Evolutionary conservation across 1,284 basidiomycete genomes (phyloP).

Genomic region (Cryptococcus neoformans): DNA sequence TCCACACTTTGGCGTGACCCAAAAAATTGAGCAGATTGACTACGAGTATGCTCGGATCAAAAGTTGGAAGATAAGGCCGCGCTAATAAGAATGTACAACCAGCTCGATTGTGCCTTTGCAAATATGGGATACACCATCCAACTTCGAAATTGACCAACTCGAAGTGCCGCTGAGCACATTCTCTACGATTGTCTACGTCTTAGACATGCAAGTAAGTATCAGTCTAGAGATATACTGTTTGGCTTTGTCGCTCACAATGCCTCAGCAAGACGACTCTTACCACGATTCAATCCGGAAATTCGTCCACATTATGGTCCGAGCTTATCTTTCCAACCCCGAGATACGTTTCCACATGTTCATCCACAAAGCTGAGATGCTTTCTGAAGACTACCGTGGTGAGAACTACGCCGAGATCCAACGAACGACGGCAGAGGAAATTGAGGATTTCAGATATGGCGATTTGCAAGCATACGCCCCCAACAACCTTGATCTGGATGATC

Average conservation of each 20-base stretch:
- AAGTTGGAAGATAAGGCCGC: conserved; percentile 1
- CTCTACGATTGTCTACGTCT: conserved; percentile 85
- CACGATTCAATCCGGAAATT: conserved; percentile 70
- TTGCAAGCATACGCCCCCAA: conserved; percentile 37
- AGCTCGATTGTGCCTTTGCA: conserved; percentile 90
- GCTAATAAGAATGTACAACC: conserved; percentile 1
- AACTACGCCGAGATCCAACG: conserved; percentile 84
- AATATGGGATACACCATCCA: conserved; percentile 93
- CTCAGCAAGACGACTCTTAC: conserved; percentile 52
- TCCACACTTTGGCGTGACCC: conserved; percentile 86
- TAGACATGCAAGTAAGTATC: conserved; percentile 80
- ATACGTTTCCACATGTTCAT: conserved; percentile 91
- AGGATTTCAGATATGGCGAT: conserved; percentile 58
- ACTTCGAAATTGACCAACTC: conserved; percentile 71
- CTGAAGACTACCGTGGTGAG: conserved; percentile 89
- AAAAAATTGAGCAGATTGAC: conserved; percentile 66
- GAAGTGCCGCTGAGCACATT: conserved; percentile 70
- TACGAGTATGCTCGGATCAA: conserved; percentile 66
- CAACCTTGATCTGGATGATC: conserved; percentile 45
- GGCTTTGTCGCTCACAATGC: neutral
- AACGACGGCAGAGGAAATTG: conserved; percentile 72
- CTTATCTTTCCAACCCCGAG: conserved; percentile 69
- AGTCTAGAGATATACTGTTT: neutral
- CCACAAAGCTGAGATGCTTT: conserved; percentile 90
- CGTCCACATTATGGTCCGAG: conserved; percentile 69